Conservation (phyloP, 2,329 filamentous ascomycete species). For the Lizonia empirigonia region DNA sequence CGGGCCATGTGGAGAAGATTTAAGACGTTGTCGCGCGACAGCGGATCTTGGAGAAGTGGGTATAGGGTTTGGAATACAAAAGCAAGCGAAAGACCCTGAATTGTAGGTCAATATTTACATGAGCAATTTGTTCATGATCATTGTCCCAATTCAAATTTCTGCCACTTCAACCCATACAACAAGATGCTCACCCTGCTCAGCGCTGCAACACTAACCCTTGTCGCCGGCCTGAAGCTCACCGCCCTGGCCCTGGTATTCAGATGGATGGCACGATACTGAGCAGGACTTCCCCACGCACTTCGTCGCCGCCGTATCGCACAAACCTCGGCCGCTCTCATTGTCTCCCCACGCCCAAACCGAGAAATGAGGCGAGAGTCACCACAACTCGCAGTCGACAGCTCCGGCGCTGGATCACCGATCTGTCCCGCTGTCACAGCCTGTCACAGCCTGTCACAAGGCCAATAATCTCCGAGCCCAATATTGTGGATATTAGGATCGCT, state of each 20-base stretch:
- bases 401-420: no score
- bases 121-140: no score
- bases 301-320: not conserved
- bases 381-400: no score
- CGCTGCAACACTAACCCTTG: slow-evolving; percentile 26
- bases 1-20: slow-evolving; percentile 11
- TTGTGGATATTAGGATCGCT: not conserved
- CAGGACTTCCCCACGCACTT: no score
- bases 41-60: not conserved
- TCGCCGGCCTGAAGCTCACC: slow-evolving; percentile 39
- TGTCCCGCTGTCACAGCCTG: no score
- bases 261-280: slow-evolving; percentile 34
- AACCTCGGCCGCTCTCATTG: no score
- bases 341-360: no score
- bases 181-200: slow-evolving; percentile 14
- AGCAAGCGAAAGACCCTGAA: slow-evolving; percentile 2
- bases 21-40: slow-evolving; percentile 9
- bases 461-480: not conserved
- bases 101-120: not conserved
- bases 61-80: slow-evolving; percentile 7
- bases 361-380: no score
- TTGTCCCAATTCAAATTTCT: no score
- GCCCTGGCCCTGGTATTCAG: slow-evolving; percentile 36
- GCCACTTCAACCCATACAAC: not conserved
- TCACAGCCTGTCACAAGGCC: no score